Evolutionary conservation across 2,329 filamentous ascomycete genomes (phyloP).

Genomic region (Neofusicoccum sp.): DNA sequence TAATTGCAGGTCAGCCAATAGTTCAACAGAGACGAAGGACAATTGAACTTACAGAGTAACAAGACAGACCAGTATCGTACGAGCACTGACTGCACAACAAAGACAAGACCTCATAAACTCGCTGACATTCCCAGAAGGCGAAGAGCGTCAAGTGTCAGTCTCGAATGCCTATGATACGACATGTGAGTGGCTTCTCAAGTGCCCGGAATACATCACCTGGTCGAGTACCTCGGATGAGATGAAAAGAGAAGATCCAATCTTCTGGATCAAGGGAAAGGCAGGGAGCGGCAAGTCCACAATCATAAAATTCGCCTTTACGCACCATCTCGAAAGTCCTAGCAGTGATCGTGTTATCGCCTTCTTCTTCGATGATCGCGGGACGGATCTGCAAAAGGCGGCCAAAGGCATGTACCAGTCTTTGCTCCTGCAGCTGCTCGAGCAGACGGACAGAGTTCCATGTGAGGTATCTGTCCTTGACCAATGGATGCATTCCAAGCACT

Average conservation of each 20-base stretch:
- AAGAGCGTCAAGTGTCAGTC: conserved; percentile 31
- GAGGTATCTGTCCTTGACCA: background rate
- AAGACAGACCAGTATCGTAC: background rate
- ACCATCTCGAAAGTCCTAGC: conserved; percentile 18
- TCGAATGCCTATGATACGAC: conserved; percentile 36
- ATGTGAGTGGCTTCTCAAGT: conserved; percentile 43
- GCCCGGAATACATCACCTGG: conserved; percentile 39
- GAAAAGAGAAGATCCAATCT: conserved; percentile 37
- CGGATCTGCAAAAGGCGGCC: conserved; percentile 25
- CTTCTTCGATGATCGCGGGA: conserved; percentile 25
- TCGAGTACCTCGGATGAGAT: conserved; percentile 28
- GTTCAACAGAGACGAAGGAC: background rate
- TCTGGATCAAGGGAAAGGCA: conserved; percentile 51
- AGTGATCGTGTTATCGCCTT: conserved; percentile 13
- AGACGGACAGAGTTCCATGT: conserved; percentile 19
- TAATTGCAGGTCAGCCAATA: background rate
- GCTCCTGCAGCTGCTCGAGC: conserved; percentile 27
- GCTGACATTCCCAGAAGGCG: conserved; percentile 41
- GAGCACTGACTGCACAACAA: background rate
- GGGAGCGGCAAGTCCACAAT: conserved; percentile 48
- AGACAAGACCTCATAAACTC: conserved; percentile 29
- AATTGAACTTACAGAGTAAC: background rate
- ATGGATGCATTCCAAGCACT: background rate
- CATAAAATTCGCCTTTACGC: conserved; percentile 34
- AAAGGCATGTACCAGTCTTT: conserved; percentile 28